Conservation (phyloP, 2,329 filamentous ascomycete genomes). For the Aspergillus oerlinghausenensis region DNA sequence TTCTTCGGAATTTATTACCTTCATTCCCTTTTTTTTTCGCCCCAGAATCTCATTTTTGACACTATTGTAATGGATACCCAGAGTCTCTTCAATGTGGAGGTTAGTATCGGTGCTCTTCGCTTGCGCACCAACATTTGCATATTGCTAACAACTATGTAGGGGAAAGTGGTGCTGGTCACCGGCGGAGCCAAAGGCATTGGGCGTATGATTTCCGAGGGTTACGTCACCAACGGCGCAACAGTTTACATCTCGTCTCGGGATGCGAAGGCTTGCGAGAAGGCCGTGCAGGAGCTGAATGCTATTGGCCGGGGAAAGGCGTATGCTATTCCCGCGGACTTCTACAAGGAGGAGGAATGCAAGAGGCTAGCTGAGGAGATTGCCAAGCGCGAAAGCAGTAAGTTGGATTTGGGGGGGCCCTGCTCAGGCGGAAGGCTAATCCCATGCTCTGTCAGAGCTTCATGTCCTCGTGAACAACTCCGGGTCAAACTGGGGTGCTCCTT, state of each 20-base stretch:
- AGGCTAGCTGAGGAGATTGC: slow-evolving; percentile 46
- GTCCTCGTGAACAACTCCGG: slow-evolving; percentile 52
- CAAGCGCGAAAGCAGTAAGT: slow-evolving; percentile 52
- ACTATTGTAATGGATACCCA: slow-evolving; percentile 48
- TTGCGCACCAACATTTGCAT: slow-evolving; percentile 50
- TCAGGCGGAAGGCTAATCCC: background rate
- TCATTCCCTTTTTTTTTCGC: background rate
- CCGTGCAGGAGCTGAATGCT: slow-evolving; percentile 45
- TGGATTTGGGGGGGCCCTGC: slow-evolving; percentile 20
- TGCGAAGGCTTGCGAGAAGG: slow-evolving; percentile 46
- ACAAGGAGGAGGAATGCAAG: slow-evolving; percentile 49
- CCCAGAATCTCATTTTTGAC: background rate
- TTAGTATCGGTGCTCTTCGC: slow-evolving; percentile 29
- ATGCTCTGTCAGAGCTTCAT: slow-evolving; percentile 36
- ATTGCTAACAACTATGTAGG: slow-evolving; percentile 37
- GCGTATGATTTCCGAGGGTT: slow-evolving; percentile 53
- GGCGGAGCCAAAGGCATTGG: slow-evolving; percentile 50
- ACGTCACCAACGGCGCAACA: slow-evolving; percentile 48
- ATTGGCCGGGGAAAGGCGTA: slow-evolving; percentile 49
- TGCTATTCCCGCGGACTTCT: slow-evolving; percentile 49
- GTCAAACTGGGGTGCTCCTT: slow-evolving; percentile 53
- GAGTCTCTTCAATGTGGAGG: slow-evolving; percentile 57
- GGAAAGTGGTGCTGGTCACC: slow-evolving; percentile 47
- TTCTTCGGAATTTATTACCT: background rate
- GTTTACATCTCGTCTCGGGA: slow-evolving; percentile 54